These are phyloP conservation scores for Ambrosia trifida DNA, from an alignment of 129 eudicot genomes.

Conservation along the genomic window DNA sequence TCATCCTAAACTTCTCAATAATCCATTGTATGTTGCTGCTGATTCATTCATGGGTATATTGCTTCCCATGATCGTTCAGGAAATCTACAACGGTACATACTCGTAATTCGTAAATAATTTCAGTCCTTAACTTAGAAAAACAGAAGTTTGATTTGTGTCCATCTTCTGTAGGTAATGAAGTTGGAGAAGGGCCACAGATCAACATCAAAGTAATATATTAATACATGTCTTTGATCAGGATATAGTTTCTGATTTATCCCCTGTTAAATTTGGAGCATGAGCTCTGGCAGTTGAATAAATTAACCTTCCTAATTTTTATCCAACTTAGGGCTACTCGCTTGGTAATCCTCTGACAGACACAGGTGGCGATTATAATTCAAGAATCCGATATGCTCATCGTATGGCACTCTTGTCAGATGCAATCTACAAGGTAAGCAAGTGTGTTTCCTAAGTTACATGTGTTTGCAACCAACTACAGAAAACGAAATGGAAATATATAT, in stretches of 20 bases:
- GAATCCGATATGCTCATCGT: constrained; percentile 15
- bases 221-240: neutral
- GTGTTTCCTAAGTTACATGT: neutral
- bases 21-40: constrained; percentile 11
- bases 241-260: neutral
- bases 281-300: neutral
- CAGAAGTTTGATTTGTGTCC: neutral
- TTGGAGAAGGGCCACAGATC: constrained; percentile 18
- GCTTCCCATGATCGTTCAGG: constrained; percentile 1
- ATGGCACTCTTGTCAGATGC: constrained; percentile 27
- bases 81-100: constrained; percentile 13
- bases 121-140: neutral
- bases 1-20: constrained; percentile 14
- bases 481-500: neutral
- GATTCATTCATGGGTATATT: constrained; percentile 3
- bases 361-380: constrained; percentile 15
- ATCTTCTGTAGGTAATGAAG: constrained; percentile 15
- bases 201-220: neutral
- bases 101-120: neutral
- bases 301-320: neutral
- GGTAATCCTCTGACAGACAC: constrained; percentile 25
- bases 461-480: constrained; percentile 22
- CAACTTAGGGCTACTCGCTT: constrained; percentile 21
- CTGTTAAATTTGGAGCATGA: no score
- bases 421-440: constrained; percentile 25